Evolutionary conservation across 208 protist genomes (phyloP).

Genomic region (Phytomonas sp.): DNA sequence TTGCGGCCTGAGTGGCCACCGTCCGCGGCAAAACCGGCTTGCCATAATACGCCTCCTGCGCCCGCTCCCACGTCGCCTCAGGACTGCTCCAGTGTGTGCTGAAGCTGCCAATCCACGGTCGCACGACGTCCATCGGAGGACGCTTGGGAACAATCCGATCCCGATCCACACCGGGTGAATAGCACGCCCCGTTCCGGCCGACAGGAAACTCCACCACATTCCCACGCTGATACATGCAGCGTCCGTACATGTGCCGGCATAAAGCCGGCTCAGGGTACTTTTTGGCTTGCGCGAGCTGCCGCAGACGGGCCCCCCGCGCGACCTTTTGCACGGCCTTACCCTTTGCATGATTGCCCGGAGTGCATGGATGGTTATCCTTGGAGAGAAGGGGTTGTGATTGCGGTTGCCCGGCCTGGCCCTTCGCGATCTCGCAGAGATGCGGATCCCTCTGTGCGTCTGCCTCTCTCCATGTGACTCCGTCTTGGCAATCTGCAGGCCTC

Average conservation of each 20-base stretch:
- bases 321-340: conserved; percentile 15
- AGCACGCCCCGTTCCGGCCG: conserved; percentile 41
- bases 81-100: conserved; percentile 29
- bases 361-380: neutral
- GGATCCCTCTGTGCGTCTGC: conserved; percentile 18
- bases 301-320: conserved; percentile 19
- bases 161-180: conserved; percentile 73
- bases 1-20: conserved; percentile 8
- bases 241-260: conserved; percentile 26
- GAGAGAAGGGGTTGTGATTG: conserved; percentile 9
- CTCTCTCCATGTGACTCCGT: conserved; percentile 20
- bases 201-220: conserved; percentile 5
- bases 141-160: conserved; percentile 64
- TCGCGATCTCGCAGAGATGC: conserved; percentile 7
- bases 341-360: neutral
- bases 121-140: conserved; percentile 18
- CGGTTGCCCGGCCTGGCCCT: conserved; percentile 17
- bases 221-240: conserved; percentile 17
- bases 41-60: conserved; percentile 22
- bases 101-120: conserved; percentile 66
- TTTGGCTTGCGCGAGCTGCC: conserved; percentile 45
- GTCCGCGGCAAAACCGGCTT: conserved; percentile 1
- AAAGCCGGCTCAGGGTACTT: conserved; percentile 15
- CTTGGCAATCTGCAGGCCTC: neutral
- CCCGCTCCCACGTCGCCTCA: conserved; percentile 10